Percentiles rank a stretch among this genome's conserved stretches.
Conservation (phyloP, 1,284 basidiomycete genomes). For the Thelephora terrestris region DNA sequence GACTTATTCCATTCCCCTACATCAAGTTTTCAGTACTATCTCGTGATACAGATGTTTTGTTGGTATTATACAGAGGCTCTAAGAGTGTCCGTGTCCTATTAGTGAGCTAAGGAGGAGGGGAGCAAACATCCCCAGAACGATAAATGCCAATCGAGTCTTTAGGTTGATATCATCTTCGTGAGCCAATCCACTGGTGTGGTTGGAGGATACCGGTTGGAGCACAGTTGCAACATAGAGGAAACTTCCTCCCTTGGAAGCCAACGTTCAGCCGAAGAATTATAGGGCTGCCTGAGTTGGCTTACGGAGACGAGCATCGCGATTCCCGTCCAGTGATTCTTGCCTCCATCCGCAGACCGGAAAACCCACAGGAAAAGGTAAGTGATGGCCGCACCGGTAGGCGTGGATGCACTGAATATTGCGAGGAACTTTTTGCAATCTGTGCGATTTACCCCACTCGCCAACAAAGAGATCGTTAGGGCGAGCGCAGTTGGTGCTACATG, state of each 20-base stretch:
- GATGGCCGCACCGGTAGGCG: slow-evolving; percentile 64
- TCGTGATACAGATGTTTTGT: too few relatives aligned
- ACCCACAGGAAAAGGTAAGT: slow-evolving; percentile 58
- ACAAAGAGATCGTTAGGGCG: slow-evolving; percentile 71
- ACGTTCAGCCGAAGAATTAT: background rate
- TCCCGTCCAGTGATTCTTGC: slow-evolving; percentile 47
- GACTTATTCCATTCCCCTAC: too few relatives aligned
- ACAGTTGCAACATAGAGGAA: slow-evolving; percentile 94
- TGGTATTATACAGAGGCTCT: background rate
- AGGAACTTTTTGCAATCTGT: slow-evolving; percentile 66
- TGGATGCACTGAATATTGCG: slow-evolving; percentile 70
- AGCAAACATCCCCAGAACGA: slow-evolving; percentile 61
- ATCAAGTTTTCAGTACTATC: too few relatives aligned
- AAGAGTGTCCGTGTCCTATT: slow-evolving; percentile 37
- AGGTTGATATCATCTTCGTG: slow-evolving; percentile 38
- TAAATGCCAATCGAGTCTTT: slow-evolving; percentile 37
- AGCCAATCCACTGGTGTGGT: slow-evolving; percentile 8
- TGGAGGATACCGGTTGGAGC: slow-evolving; percentile 60
- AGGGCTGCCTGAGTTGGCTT: slow-evolving; percentile 17
- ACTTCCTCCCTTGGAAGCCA: slow-evolving; percentile 65
- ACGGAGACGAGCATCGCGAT: slow-evolving; percentile 73
- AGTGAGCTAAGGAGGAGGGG: slow-evolving; percentile 45
- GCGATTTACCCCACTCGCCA: slow-evolving; percentile 62
- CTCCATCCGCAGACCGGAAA: slow-evolving; percentile 23
- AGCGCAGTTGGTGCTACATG: slow-evolving; percentile 74